These are phyloP conservation scores for Loxodes magnus DNA, from an alignment of 73 alveolate genomes.

Conservation along the genomic window DNA sequence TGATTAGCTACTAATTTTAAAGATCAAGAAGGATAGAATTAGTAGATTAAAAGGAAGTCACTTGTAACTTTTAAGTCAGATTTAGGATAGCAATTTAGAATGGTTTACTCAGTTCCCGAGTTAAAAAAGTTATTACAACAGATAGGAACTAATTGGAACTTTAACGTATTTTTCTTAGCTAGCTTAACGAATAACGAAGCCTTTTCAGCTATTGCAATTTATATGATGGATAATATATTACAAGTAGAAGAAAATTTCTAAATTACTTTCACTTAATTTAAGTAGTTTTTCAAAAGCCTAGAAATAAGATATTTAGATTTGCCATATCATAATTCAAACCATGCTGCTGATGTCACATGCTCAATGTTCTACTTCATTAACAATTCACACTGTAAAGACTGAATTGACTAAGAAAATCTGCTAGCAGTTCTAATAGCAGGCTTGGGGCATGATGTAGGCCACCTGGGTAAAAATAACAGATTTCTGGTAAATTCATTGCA, in stretches of 20 bases:
- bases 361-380: background rate
- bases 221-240: background rate
- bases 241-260: background rate
- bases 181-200: background rate
- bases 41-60: no score
- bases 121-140: background rate
- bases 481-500: constrained; percentile 1
- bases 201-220: background rate
- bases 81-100: no score
- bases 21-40: no score
- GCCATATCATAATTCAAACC: constrained; percentile 18
- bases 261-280: background rate
- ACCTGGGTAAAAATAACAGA: constrained; percentile 15
- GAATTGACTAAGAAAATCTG: background rate
- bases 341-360: constrained; percentile 18
- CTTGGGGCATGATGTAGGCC: constrained; percentile 15
- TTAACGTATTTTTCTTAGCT: constrained; percentile 4
- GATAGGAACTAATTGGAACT: constrained; percentile 7
- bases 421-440: constrained; percentile 2
- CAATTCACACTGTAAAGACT: background rate
- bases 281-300: background rate
- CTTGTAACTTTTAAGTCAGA: no score
- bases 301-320: background rate
- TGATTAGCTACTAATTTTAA: no score
- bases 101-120: background rate